These are phyloP conservation scores for Teunomyces funiuensis DNA, from an alignment of 805 yeast genomes.

Conservation along the genomic window DNA sequence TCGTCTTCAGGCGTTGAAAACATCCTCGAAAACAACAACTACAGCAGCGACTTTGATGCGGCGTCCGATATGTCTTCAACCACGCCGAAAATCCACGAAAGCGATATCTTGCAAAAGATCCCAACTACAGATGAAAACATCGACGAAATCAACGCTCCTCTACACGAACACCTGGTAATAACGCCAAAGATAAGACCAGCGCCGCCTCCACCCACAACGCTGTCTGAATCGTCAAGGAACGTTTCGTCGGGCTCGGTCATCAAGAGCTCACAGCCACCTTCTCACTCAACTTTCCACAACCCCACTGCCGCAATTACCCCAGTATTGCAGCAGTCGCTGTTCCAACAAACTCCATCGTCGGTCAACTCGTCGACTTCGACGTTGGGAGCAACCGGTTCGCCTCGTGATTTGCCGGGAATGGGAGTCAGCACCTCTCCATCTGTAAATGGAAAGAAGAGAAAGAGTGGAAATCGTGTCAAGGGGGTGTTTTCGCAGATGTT, in stretches of 20 bases:
- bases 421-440: slow-evolving; percentile 12
- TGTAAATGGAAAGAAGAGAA: slow-evolving; percentile 23
- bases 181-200: not conserved
- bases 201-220: not conserved
- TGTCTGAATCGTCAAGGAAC: slow-evolving; percentile 5
- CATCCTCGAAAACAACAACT: slow-evolving; percentile 14
- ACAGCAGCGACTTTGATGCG: slow-evolving; percentile 12
- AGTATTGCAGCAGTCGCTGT: slow-evolving; percentile 19
- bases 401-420: slow-evolving; percentile 25
- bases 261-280: slow-evolving; percentile 21
- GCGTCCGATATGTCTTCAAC: slow-evolving; percentile 8
- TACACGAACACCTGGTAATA: not conserved
- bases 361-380: slow-evolving; percentile 16
- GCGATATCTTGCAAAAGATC: slow-evolving; percentile 27
- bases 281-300: slow-evolving; percentile 17
- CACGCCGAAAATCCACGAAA: slow-evolving; percentile 15
- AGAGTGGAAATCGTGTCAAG: slow-evolving; percentile 52
- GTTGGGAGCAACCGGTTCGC: slow-evolving; percentile 14
- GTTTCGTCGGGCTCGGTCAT: slow-evolving; percentile 25
- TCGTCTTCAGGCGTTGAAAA: slow-evolving; percentile 16
- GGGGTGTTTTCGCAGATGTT: slow-evolving; percentile 60
- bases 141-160: slow-evolving; percentile 18
- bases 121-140: slow-evolving; percentile 34
- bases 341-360: slow-evolving; percentile 11
- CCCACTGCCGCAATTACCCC: slow-evolving; percentile 34